A percentile compares a stretch with the other conserved stretches of the same genome.
These are phyloP conservation scores for Simmondsia chinensis DNA, from an alignment of 148 eudicot genomes.

Conservation along the genomic window DNA sequence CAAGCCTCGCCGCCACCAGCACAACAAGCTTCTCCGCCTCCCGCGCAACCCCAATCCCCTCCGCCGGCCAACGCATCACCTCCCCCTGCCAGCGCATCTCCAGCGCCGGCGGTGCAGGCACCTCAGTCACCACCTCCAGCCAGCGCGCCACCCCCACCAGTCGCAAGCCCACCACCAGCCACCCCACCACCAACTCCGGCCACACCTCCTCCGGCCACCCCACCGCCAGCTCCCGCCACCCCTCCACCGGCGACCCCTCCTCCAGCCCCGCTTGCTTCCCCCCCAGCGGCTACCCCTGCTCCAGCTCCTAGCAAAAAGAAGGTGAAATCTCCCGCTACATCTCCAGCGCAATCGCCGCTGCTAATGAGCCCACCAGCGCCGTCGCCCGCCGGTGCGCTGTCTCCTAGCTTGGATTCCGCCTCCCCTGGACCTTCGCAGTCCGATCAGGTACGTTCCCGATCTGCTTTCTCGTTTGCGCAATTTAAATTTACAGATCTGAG, in stretches of 20 bases:
- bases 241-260: conserved; percentile 6
- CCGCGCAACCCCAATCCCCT: not conserved
- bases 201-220: conserved; percentile 6
- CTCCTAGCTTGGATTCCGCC: not conserved
- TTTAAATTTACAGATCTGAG: not conserved
- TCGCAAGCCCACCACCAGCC: conserved; percentile 2
- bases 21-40: not conserved
- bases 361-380: conserved; percentile 10
- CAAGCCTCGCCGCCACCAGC: not conserved
- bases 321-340: not conserved
- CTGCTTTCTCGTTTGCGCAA: not conserved
- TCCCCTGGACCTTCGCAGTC: conserved; percentile 11
- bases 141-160: not conserved
- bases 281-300: not conserved
- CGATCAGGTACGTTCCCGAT: conserved; percentile 9
- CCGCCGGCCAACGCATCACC: not conserved
- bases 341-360: conserved; percentile 4
- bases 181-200: conserved; percentile 9
- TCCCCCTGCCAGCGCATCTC: not conserved
- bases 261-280: not conserved
- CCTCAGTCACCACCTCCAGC: conserved; percentile 8
- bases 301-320: conserved; percentile 3
- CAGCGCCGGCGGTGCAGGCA: too few species aligned
- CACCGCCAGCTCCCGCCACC: conserved; percentile 8
- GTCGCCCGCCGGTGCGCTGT: conserved; percentile 9